phyloP scores from a whole-genome alignment of 345 rosid species.

The Citrus sp. region DNA sequence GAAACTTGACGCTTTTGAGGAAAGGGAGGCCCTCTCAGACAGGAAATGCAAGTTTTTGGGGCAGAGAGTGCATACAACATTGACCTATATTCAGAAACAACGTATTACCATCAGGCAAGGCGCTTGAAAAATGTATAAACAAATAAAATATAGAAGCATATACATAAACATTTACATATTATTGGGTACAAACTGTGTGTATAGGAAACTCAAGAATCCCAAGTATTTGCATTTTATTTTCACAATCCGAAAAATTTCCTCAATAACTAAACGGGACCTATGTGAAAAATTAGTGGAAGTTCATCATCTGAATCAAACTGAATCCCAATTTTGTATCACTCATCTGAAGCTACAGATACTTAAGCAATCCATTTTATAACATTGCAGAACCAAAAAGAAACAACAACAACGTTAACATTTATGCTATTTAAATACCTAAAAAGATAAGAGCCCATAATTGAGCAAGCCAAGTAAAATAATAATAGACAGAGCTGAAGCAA shows the following conservation, averaged over 20 bases:
- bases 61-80: conserved; percentile 61
- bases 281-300: not conserved
- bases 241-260: not conserved
- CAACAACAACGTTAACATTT: not conserved
- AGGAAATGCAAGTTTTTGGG: conserved; percentile 40
- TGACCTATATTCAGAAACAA: conserved; percentile 34
- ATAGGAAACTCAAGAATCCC: not conserved
- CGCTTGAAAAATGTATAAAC: not conserved
- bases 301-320: not conserved
- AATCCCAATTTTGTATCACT: not conserved
- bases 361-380: not conserved
- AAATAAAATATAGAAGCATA: not conserved
- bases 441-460: not conserved
- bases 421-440: not conserved
- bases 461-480: not conserved
- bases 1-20: conserved; percentile 27
- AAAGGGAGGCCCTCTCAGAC: conserved; percentile 25
- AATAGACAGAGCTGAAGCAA: not conserved
- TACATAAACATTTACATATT: not conserved
- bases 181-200: too few relatives aligned
- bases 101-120: not conserved
- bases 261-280: not conserved
- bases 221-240: not conserved
- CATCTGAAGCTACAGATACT: not conserved
- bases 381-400: not conserved